phyloP scores from a whole-genome alignment of 2,329 filamentous ascomycete genomes.

The Cucurbitaria berberidis region DNA sequence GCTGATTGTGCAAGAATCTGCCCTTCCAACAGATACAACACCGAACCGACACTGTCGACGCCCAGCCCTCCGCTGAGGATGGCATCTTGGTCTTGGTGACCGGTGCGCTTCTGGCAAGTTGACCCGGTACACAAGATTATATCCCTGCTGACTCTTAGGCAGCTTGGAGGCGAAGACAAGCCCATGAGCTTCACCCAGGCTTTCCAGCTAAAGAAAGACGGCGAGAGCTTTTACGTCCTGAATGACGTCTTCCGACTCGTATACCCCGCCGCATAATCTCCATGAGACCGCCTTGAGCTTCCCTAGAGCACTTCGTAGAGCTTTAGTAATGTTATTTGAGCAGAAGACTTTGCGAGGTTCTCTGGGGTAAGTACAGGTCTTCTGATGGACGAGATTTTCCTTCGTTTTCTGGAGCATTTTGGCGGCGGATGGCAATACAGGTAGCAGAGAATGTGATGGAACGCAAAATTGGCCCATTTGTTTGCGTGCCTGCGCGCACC shows the following conservation, averaged over 20 bases:
- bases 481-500: constrained; percentile 1
- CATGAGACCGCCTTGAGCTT: constrained; percentile 1
- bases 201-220: constrained; percentile 83
- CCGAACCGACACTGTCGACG: constrained; percentile 76
- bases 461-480: background rate
- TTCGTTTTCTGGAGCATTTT: constrained; percentile 21
- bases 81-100: constrained; percentile 88
- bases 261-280: constrained; percentile 58
- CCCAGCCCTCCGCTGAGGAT: constrained; percentile 73
- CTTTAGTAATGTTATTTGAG: background rate
- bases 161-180: constrained; percentile 85
- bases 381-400: constrained; percentile 12
- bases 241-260: constrained; percentile 96
- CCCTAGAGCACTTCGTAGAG: background rate
- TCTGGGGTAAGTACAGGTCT: background rate
- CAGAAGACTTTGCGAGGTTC: background rate
- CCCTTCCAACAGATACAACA: constrained; percentile 85
- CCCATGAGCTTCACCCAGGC: constrained; percentile 91
- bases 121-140: background rate
- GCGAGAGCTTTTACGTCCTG: constrained; percentile 76
- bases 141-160: constrained; percentile 17
- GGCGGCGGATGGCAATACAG: constrained; percentile 13
- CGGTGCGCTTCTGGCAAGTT: constrained; percentile 77
- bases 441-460: constrained; percentile 4
- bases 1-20: constrained; percentile 63